Conservation (phyloP, 208 protist genomes). For the Balamuthia mandrillaris region DNA sequence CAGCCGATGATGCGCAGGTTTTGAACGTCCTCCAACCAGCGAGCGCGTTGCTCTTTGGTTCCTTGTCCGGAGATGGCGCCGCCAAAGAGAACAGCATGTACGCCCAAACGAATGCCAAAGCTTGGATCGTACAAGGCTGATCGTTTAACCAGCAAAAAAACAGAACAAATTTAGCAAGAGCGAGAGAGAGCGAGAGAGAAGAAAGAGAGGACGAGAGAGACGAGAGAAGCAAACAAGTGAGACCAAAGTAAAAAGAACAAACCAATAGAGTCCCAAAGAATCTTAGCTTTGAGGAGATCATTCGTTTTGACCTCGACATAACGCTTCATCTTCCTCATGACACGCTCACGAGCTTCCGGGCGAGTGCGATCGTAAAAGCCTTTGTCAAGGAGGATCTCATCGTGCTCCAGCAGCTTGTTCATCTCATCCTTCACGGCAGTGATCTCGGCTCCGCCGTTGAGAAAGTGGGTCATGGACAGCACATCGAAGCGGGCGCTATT, state of each 20-base stretch:
- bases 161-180: too few species aligned
- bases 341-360: neutral
- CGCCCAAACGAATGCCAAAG: slow-evolving; percentile 22
- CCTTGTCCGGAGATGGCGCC: slow-evolving; percentile 6
- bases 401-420: neutral
- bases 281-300: neutral
- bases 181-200: too few species aligned
- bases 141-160: too few species aligned
- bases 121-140: neutral
- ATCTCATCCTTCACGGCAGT: neutral
- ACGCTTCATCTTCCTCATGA: slow-evolving; percentile 18
- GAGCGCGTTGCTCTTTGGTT: neutral
- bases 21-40: neutral
- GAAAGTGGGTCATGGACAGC: slow-evolving; percentile 8
- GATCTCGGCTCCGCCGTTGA: slow-evolving; percentile 2
- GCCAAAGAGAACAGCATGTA: slow-evolving; percentile 4
- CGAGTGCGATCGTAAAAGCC: slow-evolving; percentile 20
- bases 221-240: too few species aligned
- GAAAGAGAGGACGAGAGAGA: too few species aligned
- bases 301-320: neutral
- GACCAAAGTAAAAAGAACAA: too few species aligned
- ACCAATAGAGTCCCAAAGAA: slow-evolving; percentile 4
- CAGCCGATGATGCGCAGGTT: slow-evolving; percentile 15
- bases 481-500: neutral
- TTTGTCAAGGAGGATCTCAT: neutral